Base-by-base conservation (phyloP, 805 yeast species). In the Candida morakotiae region DNA sequence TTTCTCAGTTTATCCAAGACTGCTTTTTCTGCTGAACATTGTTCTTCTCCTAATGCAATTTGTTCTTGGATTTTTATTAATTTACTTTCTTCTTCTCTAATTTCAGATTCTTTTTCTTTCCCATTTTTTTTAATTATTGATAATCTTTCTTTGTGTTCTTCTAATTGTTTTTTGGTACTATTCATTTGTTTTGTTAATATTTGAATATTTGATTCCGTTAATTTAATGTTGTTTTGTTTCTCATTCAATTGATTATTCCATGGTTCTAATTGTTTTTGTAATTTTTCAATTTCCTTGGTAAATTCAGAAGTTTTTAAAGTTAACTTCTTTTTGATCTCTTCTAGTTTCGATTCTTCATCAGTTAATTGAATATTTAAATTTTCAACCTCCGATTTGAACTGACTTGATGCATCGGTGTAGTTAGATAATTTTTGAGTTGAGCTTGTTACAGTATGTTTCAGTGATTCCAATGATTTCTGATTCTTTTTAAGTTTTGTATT, bases 231-330 rank as follows among this genome's bases (percentile, higher is more conserved):
- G 10, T 83, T 73, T 38, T 78, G 78, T 40, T 81, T 79, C 11
- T 73, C 71, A 41, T 75, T 79, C 21, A 88, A 62, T 44, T 78
- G 73, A 19, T 74, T 81, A 41, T 77, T 78, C 89, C 94, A 87
- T 0, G 98, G 98, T 46, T 85, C 89, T 5, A 87, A 61, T 42
- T 81, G 69, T 6, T 67, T 70, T 53, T 86, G 89, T 27, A 79
- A 60, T 10, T 52, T 48, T 46, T 77, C 83, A 35, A 89, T 83
- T 49, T 84, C 73, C 7, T 69, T 72, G 1, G 89, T 76, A 38
- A 83, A 71, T 2, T 64, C 79, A 9, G 78, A 71, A 0, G 98
- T 91, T 53, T 87, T 86, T 32, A 77, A 81, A 7, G 87, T 78
- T 31, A 93, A 69, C 20, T 76, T 77, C 6, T 68, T 47, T 49